These are phyloP conservation scores for Monosporozyma servazzii DNA, from an alignment of 805 yeast species.

Conservation along the genomic window DNA sequence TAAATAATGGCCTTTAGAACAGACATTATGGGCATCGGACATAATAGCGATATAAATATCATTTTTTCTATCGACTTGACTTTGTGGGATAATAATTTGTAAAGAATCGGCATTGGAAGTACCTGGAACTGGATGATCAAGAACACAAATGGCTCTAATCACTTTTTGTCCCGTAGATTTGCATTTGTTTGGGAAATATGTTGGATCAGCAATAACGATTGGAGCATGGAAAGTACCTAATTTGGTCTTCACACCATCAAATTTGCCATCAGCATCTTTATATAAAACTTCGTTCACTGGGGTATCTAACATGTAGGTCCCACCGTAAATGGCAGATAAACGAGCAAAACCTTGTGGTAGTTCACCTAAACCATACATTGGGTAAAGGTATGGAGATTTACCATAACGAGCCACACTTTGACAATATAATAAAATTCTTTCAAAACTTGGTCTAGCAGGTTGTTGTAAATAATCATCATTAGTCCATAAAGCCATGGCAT, in stretches of 20 bases:
- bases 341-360: constrained; percentile 99
- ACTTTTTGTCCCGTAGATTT: constrained; percentile 30
- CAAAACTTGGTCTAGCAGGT: constrained; percentile 88
- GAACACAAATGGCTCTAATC: constrained; percentile 56
- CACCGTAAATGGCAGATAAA: constrained; percentile 93
- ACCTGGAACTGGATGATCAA: constrained; percentile 81
- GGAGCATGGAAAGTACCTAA: constrained; percentile 91
- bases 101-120: constrained; percentile 79
- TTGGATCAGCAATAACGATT: constrained; percentile 92
- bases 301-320: constrained; percentile 95
- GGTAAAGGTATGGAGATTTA: constrained; percentile 92
- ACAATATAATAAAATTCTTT: constrained; percentile 75
- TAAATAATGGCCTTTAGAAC: constrained; percentile 78
- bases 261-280: constrained; percentile 48
- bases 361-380: constrained; percentile 93
- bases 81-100: constrained; percentile 93
- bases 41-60: constrained; percentile 91
- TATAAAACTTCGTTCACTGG: constrained; percentile 86
- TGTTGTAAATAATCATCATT: constrained; percentile 81
- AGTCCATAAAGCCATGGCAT: constrained; percentile 95
- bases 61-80: constrained; percentile 84
- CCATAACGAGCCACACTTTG: constrained; percentile 92
- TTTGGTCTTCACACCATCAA: constrained; percentile 80
- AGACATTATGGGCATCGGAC: constrained; percentile 82
- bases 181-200: constrained; percentile 71